phyloP scores from a whole-genome alignment of 139 green algal genomes.

The Chlorella sp. region DNA sequence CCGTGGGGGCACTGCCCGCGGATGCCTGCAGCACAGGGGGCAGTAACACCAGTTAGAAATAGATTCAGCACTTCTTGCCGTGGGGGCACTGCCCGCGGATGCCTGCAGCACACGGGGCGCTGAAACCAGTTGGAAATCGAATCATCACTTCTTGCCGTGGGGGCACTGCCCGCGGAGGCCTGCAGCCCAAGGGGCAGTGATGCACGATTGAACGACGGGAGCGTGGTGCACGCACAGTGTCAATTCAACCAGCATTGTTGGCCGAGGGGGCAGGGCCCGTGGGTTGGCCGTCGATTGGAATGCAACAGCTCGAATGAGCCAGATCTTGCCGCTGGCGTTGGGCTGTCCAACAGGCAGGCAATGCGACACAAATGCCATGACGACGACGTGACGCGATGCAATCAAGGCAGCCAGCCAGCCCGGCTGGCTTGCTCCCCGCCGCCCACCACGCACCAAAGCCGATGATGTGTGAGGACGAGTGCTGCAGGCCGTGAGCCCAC shows the following conservation, averaged over 20 bases:
- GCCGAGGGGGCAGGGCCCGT: constrained; percentile 79
- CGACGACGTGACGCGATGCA: neutral
- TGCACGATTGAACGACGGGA: neutral
- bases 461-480: constrained; percentile 88
- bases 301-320: too few species aligned
- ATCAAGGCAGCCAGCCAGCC: neutral
- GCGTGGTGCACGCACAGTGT: too few species aligned
- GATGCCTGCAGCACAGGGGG: constrained; percentile 42
- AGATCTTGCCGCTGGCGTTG: too few species aligned
- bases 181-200: neutral
- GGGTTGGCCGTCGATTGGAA: too few species aligned
- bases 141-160: constrained; percentile 57
- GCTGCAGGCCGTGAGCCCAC: constrained; percentile 75
- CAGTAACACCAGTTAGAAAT: neutral
- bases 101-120: constrained; percentile 22
- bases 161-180: constrained; percentile 72
- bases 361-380: neutral
- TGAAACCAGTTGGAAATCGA: neutral
- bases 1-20: constrained; percentile 79
- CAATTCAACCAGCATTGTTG: neutral
- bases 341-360: neutral
- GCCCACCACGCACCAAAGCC: constrained; percentile 59
- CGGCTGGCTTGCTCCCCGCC: too few species aligned
- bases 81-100: constrained; percentile 78
- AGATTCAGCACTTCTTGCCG: constrained; percentile 36